Percentiles rank a stretch among this genome's conserved stretches.
phyloP scores from a whole-genome alignment of 345 rosid species.

The Eucalyptus pauciflora region DNA sequence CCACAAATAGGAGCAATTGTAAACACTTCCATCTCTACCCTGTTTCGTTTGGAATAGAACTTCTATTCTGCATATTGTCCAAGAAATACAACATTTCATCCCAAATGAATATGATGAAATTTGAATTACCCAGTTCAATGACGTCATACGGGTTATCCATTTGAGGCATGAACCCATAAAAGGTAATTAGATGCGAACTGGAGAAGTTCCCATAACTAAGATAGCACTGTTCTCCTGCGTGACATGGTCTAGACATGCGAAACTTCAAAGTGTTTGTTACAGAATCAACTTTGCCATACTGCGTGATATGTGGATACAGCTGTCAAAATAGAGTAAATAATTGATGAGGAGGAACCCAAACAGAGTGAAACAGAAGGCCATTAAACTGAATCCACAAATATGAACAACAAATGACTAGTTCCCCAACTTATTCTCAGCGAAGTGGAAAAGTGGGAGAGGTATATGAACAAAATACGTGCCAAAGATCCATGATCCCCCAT shows the following conservation, averaged over 20 bases:
- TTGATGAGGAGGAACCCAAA: background rate
- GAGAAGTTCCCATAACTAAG: conserved; percentile 86
- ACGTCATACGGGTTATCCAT: conserved; percentile 79
- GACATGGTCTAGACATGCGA: conserved; percentile 63
- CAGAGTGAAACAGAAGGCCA: background rate
- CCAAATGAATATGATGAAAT: background rate
- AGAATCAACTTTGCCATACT: conserved; percentile 69
- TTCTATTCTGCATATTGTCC: background rate
- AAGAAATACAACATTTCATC: background rate
- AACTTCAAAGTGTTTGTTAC: conserved; percentile 64
- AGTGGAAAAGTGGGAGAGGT: background rate
- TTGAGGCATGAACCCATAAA: conserved; percentile 77
- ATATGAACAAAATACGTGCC: background rate
- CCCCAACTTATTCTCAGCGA: background rate
- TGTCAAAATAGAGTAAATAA: conserved; percentile 11
- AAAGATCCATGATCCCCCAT: background rate
- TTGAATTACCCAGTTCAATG: conserved; percentile 64
- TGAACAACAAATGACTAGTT: background rate
- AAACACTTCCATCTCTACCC: background rate
- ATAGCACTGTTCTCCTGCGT: conserved; percentile 66
- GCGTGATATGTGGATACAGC: conserved; percentile 66
- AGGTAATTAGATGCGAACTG: conserved; percentile 72
- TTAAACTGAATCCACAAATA: background rate
- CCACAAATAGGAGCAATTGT: background rate
- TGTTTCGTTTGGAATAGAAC: background rate